Conservation (phyloP, 2,329 filamentous ascomycete genomes). For the Canariomyces notabilis region DNA sequence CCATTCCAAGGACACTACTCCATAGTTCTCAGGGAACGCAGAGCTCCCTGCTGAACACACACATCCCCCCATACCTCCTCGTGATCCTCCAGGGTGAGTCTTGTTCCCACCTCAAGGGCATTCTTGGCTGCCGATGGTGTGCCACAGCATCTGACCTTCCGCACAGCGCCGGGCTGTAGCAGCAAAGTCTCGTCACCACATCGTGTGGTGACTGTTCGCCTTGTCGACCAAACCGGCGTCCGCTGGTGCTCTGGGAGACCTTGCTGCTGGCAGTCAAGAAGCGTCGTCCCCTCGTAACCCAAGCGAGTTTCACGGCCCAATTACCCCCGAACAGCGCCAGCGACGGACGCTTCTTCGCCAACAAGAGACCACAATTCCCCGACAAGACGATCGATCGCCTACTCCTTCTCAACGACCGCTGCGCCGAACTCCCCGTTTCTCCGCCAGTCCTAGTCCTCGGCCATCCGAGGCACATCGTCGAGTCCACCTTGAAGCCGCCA, state of each 20-base stretch:
- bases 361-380: constrained; percentile 32
- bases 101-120: constrained; percentile 3
- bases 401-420: constrained; percentile 45
- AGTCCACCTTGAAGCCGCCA: constrained; percentile 44
- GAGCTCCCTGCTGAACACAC: constrained; percentile 11
- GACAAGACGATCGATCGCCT: constrained; percentile 35
- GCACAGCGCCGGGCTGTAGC: constrained; percentile 9
- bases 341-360: constrained; percentile 34
- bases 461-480: constrained; percentile 29
- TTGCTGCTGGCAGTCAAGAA: constrained; percentile 44
- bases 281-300: constrained; percentile 45
- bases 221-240: constrained; percentile 42
- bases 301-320: constrained; percentile 50
- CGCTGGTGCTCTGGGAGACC: constrained; percentile 32
- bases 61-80: no score
- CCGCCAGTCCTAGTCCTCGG: constrained; percentile 38
- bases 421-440: constrained; percentile 50
- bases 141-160: constrained; percentile 13
- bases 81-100: constrained; percentile 21
- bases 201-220: constrained; percentile 33
- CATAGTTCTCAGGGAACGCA: constrained; percentile 17
- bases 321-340: constrained; percentile 36
- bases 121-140: constrained; percentile 1
- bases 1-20: constrained; percentile 12
- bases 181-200: constrained; percentile 24